These are phyloP conservation scores for Discostella stelligera DNA, from an alignment of 352 stramenopile species.

Conservation along the genomic window DNA sequence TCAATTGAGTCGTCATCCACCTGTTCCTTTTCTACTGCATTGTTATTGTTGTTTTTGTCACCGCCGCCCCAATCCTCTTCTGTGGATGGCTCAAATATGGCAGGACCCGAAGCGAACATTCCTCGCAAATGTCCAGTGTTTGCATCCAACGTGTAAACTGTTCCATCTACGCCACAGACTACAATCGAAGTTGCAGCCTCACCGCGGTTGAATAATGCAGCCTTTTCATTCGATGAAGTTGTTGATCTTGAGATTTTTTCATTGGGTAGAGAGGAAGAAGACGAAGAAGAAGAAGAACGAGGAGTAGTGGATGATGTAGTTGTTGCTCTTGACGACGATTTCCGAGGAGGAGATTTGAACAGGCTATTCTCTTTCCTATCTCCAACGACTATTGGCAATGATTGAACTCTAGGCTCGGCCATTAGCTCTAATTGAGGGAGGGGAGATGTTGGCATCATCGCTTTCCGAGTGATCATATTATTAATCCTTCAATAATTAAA, in stretches of 20 bases:
- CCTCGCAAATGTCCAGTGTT: constrained; percentile 57
- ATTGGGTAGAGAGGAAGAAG: neutral
- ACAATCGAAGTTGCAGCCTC: constrained; percentile 49
- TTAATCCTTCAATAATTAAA: too few relatives aligned
- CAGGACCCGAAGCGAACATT: constrained; percentile 51
- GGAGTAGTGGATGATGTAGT: too few relatives aligned
- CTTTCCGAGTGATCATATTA: neutral
- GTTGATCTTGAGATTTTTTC: neutral
- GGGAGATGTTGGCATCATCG: neutral
- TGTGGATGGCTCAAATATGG: constrained; percentile 41
- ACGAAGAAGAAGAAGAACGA: too few relatives aligned
- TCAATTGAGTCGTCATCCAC: constrained; percentile 13
- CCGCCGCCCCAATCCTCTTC: neutral
- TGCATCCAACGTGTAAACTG: constrained; percentile 59
- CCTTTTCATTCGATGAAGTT: constrained; percentile 4
- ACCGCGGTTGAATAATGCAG: constrained; percentile 8
- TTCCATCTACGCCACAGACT: constrained; percentile 63
- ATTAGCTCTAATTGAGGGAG: neutral
- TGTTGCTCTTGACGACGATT: neutral
- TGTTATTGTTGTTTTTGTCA: constrained; percentile 8
- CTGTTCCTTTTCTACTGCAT: constrained; percentile 4
- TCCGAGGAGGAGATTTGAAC: constrained; percentile 2
- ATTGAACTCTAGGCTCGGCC: constrained; percentile 20
- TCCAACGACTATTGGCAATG: constrained; percentile 9
- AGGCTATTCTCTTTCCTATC: constrained; percentile 9